Evolutionary conservation across 768 basidiomycete species (phyloP), one percentile per base, ranked within the genome.

Genomic region (Galerina marginata): DNA sequence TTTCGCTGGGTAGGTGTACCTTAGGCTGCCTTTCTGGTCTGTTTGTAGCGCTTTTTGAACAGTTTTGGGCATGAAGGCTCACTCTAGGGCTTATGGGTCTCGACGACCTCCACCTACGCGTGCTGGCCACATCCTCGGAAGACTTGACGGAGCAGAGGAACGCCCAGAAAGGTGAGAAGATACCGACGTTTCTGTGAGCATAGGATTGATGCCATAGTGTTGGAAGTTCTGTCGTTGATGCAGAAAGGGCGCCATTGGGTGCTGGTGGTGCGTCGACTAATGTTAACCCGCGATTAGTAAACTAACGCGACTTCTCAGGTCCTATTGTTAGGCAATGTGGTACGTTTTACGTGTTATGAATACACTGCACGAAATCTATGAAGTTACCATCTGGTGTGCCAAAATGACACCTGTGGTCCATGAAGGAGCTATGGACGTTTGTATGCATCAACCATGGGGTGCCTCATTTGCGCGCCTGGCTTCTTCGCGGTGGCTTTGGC

Each of bases 81-180:
- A 97, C 95, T 0, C 86, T 97, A 29, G 95, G 93, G 1, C 79
- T 97, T 26, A 96, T 96, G 95, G 95, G 95, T 1, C 82, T 96
- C 15, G 95, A 97, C 64, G 92, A 95, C 61, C 83, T 97, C 14
- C 93, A 96, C 67, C 83, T 97, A 5, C 86, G 93, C 15, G 95
- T 96, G 3, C 80, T 97, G 43, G 81, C 93, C 0, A 83, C 87
- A 1, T 92, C 92, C 9, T 95, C 93, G 0, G 91, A 91, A n/a
- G 82, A 93, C 69, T 62, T 76, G 5, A 79, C 67, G 20, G 92
- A 96, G 73, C 83, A 85, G 66, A 64, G 69, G 42, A 91, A 93
- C 60, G 93, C 93, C 0, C 81, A 82, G 68, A 88, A 83, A 76
- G 92, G 91, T 88, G 51, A 9, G 70, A 38, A 37, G 12, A 33